phyloP scores from a whole-genome alignment of 768 basidiomycete species.

The Antrodiella citrinella region DNA sequence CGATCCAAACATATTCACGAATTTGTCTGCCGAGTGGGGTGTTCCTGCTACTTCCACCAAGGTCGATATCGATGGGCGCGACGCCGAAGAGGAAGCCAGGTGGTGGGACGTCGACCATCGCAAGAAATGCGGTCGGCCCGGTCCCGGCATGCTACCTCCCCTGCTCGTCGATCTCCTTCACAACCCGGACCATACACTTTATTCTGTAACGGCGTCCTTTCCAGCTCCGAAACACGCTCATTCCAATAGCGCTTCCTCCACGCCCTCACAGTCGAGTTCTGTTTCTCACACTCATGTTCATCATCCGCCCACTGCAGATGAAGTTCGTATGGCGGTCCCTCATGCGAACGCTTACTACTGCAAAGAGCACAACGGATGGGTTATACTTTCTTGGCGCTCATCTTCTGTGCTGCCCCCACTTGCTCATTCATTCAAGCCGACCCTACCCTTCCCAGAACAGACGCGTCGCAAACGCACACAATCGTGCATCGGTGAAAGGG shows the following conservation, averaged over 20 bases:
- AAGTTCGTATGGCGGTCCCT: slow-evolving; percentile 62
- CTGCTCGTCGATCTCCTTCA: slow-evolving; percentile 61
- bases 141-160: slow-evolving; percentile 63
- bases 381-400: slow-evolving; percentile 62
- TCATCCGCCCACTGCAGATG: slow-evolving; percentile 45
- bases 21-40: not conserved
- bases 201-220: slow-evolving; percentile 41
- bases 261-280: slow-evolving; percentile 13
- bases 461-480: slow-evolving; percentile 35
- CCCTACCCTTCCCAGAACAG: slow-evolving; percentile 44
- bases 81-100: slow-evolving; percentile 47
- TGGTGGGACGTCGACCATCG: slow-evolving; percentile 63
- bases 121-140: slow-evolving; percentile 44
- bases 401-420: slow-evolving; percentile 56
- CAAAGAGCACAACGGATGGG: slow-evolving; percentile 76
- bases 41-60: slow-evolving; percentile 6
- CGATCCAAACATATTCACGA: not conserved
- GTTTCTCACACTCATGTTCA: slow-evolving; percentile 15
- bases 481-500: slow-evolving; percentile 47
- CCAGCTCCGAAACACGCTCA: slow-evolving; percentile 23
- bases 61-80: slow-evolving; percentile 52
- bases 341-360: slow-evolving; percentile 83
- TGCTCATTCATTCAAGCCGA: slow-evolving; percentile 37
- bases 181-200: slow-evolving; percentile 64
- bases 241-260: slow-evolving; percentile 10